phyloP scores from a whole-genome alignment of 78 protist genomes.

The Isochrysis galbana region DNA sequence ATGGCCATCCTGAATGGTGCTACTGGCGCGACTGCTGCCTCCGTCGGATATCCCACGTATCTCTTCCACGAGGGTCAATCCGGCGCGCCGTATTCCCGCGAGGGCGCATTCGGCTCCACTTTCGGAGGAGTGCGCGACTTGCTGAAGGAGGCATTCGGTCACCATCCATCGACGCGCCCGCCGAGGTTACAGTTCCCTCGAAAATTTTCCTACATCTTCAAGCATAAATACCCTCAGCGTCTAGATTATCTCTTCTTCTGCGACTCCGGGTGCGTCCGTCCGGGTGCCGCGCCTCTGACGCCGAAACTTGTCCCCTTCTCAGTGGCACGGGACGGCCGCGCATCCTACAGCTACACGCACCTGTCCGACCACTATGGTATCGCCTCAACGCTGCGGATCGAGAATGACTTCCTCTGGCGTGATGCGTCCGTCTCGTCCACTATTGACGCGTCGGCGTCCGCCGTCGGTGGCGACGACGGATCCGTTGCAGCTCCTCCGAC shows the following conservation, averaged over 20 bases:
- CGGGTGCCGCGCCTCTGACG: not conserved
- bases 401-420: slow-evolving; percentile 1
- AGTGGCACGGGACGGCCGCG: not conserved
- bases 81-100: too few species aligned
- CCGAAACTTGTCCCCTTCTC: not conserved
- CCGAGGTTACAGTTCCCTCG: slow-evolving; percentile 1
- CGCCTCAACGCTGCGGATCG: not conserved
- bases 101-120: not conserved
- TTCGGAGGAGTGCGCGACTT: not conserved
- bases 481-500: not conserved
- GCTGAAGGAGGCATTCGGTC: not conserved
- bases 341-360: not conserved
- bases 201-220: not conserved
- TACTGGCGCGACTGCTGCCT: not conserved
- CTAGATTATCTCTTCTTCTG: slow-evolving; percentile 8
- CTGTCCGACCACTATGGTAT: slow-evolving; percentile 17
- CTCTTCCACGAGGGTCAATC: too few species aligned
- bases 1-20: not conserved
- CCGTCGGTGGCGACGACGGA: too few species aligned
- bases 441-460: too few species aligned
- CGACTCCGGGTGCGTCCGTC: not conserved
- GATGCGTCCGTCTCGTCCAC: too few species aligned
- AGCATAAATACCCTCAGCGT: slow-evolving; percentile 9
- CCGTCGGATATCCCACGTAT: too few species aligned
- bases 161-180: not conserved